Conservation (phyloP, 2,329 filamentous ascomycete species). For the Chrysosporium keratinophilum region DNA sequence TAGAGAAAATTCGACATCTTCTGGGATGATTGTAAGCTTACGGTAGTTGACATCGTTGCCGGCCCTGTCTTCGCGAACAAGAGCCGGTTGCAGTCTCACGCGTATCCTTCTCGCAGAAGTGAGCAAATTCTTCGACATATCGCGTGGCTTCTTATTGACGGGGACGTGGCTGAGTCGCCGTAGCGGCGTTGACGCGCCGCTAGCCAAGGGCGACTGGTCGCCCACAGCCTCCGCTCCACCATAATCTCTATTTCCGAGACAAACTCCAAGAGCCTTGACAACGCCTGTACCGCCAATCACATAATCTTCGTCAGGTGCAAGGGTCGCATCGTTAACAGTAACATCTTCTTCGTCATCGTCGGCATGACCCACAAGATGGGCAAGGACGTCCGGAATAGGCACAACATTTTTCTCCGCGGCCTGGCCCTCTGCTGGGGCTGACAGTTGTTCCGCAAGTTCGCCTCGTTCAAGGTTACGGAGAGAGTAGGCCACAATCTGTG, state of each 20-base stretch:
- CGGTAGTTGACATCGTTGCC: constrained; percentile 68
- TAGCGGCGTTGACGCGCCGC: constrained; percentile 46
- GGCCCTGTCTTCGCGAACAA: constrained; percentile 61
- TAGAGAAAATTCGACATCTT: constrained; percentile 7
- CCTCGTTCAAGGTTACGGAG: constrained; percentile 79
- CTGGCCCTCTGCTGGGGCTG: constrained; percentile 35
- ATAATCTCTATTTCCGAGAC: constrained; percentile 65
- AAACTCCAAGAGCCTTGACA: constrained; percentile 85
- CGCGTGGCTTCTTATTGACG: constrained; percentile 60
- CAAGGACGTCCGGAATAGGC: constrained; percentile 69
- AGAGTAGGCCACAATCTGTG: constrained; percentile 90
- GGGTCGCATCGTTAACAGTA: constrained; percentile 51
- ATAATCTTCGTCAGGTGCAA: constrained; percentile 82
- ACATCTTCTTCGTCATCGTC: constrained; percentile 36
- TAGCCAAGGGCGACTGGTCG: constrained; percentile 36
- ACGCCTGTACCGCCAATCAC: constrained; percentile 93
- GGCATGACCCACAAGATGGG: constrained; percentile 71
- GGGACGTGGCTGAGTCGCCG: constrained; percentile 41
- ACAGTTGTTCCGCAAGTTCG: constrained; percentile 51
- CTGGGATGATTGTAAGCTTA: constrained; percentile 38
- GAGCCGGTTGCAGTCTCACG: constrained; percentile 67
- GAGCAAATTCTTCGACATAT: constrained; percentile 86
- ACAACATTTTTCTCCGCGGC: constrained; percentile 41
- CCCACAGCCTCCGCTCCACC: constrained; percentile 25
- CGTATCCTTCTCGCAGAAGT: constrained; percentile 83